Evolutionary conservation across 2,329 filamentous ascomycete genomes (phyloP).

Genomic region (Trichoderma guizhouense): DNA sequence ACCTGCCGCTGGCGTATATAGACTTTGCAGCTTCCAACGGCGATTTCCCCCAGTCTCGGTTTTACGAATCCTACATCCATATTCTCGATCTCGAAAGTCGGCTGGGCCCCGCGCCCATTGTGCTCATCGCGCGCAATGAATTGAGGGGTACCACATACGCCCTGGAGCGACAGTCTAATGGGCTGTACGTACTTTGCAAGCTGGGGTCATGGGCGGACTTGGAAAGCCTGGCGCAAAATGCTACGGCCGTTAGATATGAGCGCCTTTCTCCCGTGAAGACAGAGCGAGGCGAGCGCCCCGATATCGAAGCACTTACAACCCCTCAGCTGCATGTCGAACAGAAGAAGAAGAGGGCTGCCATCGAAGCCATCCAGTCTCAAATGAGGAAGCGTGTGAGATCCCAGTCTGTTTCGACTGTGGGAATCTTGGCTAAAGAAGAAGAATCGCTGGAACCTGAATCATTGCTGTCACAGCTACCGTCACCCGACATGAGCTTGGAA

Average conservation of each 20-base stretch:
- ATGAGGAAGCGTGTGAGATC: constrained; percentile 52
- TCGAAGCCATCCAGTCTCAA: constrained; percentile 61
- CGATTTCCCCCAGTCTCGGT: constrained; percentile 50
- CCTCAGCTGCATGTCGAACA: constrained; percentile 46
- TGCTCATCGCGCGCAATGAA: constrained; percentile 61
- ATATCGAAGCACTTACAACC: constrained; percentile 36
- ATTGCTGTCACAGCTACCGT: constrained; percentile 23
- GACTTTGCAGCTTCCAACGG: constrained; percentile 52
- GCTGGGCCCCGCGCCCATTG: constrained; percentile 50
- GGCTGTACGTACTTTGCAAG: constrained; percentile 65
- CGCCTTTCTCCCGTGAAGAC: constrained; percentile 27
- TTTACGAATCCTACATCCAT: constrained; percentile 60
- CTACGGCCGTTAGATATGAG: constrained; percentile 39
- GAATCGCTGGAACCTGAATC: constrained; percentile 20
- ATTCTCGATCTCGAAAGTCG: constrained; percentile 62
- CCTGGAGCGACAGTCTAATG: constrained; percentile 61
- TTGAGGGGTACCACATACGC: constrained; percentile 54
- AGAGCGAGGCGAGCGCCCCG: constrained; percentile 22
- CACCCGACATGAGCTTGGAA: constrained; percentile 22
- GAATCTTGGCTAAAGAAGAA: constrained; percentile 26
- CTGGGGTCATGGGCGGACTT: constrained; percentile 65
- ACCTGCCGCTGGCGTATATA: constrained; percentile 58
- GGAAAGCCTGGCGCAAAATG: constrained; percentile 47
- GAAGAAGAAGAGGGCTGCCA: constrained; percentile 56
- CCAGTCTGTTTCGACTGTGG: constrained; percentile 39